Evolutionary conservation across 164 flowering plant species (phyloP).

Genomic region (Buxus sempervirens): DNA sequence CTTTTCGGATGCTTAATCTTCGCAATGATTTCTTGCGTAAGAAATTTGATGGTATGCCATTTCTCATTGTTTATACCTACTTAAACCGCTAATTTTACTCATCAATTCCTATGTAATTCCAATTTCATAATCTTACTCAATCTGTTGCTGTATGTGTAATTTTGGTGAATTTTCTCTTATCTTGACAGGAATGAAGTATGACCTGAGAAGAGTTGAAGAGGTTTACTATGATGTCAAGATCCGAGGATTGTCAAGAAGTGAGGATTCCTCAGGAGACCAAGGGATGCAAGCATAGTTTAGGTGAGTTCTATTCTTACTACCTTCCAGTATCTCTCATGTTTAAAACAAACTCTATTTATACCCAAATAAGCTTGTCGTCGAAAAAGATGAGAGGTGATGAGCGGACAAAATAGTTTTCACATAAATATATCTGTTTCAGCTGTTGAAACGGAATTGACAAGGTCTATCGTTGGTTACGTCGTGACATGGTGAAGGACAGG

Average conservation of each 20-base stretch:
- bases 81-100: background rate
- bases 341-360: background rate
- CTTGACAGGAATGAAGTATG: constrained; percentile 85
- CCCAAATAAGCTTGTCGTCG: no score
- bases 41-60: constrained; percentile 77
- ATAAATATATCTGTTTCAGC: no score
- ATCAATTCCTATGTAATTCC: background rate
- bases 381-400: background rate
- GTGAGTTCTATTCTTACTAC: background rate
- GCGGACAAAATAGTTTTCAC: background rate
- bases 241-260: constrained; percentile 56
- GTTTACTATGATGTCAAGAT: constrained; percentile 91
- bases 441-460: no score
- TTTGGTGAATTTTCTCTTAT: background rate
- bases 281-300: constrained; percentile 17
- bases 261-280: constrained; percentile 35
- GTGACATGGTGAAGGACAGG: no score
- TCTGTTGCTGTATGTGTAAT: background rate
- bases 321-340: background rate
- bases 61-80: background rate
- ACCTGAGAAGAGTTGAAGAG: constrained; percentile 90
- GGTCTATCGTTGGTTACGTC: no score
- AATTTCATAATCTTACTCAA: background rate
- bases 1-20: constrained; percentile 94
- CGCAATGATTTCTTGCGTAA: constrained; percentile 91